A percentile compares a stretch with the other conserved stretches of the same genome.
Conservation (phyloP, 2,329 filamentous ascomycete species). For the Tolypocladium guangdongense region DNA sequence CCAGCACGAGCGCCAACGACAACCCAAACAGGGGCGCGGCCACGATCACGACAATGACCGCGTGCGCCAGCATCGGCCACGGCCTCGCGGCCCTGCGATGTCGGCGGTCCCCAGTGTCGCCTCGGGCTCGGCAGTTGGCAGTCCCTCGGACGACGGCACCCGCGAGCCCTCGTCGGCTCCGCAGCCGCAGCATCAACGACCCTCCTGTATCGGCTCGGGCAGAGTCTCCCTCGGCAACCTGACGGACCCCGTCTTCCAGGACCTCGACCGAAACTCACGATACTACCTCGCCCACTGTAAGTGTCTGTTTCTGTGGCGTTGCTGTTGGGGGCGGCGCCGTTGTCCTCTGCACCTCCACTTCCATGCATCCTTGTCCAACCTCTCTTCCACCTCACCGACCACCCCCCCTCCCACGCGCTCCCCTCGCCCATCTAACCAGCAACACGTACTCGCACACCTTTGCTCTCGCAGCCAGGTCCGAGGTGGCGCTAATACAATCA, state of each 20-base stretch:
- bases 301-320: slow-evolving; percentile 9
- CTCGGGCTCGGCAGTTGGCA: background rate
- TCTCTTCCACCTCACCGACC: background rate
- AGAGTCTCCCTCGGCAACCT: slow-evolving; percentile 18
- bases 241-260: slow-evolving; percentile 44
- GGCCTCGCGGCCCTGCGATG: background rate
- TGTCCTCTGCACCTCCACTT: background rate
- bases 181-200: background rate
- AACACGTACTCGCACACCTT: background rate
- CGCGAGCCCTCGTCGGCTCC: background rate
- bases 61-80: background rate
- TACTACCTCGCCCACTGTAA: slow-evolving; percentile 41
- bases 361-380: background rate
- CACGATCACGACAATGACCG: background rate
- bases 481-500: slow-evolving; percentile 12
- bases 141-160: background rate
- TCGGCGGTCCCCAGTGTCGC: background rate
- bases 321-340: background rate
- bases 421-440: background rate
- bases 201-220: background rate
- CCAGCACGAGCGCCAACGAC: background rate
- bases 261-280: slow-evolving; percentile 33
- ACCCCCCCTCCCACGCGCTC: background rate
- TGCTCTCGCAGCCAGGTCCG: background rate
- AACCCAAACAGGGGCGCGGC: background rate